Evolutionary conservation across 768 basidiomycete genomes (phyloP), one percentile per base, ranked within the genome.

Genomic region (Kwoniella newhampshirensis): DNA sequence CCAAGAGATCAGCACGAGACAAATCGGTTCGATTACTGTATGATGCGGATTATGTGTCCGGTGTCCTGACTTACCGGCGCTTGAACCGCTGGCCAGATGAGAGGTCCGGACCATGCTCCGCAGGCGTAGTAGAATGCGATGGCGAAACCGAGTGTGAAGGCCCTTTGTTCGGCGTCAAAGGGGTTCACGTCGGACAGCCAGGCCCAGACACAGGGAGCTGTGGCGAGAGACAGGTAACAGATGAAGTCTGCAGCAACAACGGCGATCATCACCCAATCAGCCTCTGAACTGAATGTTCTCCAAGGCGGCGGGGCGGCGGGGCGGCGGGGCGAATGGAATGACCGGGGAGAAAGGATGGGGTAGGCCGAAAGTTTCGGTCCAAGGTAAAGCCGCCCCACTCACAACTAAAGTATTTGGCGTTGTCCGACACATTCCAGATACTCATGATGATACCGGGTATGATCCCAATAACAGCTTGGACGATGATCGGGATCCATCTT

Each of bases 111-210:
- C 73, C 70, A 71, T 12, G 67, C 65, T 23, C 64, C 62, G 36
- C 68, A 47, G 6, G 66, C 70, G 44, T 74, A 74, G 48, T 71
- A 74, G 12, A 70, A 48, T 0, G 68, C 60, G 46, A 74, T 71
- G 20, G 59, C 56, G 54, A 63, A 59, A 32, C 68, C 70, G 23
- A 74, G 43, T 45, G 69, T 67, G 62, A 74, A 66, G 8, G 73
- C 67, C 46, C 73, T 55, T 25, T 62, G 63, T 30, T 74, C 73
- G 11, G 70, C 66, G 48, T 74, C 70, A 42, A 67, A 66, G 13
- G 73, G 73, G 27, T 60, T 59, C n/a, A 70, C 32, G 54, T 74
- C 73, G 1, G 65, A 67, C 43, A 71, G 41, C 73, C 73, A 74
- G n/a, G 67, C 64, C 45, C 68, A 74, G 50, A 71, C 62, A 13